Percentiles rank a stretch among this genome's conserved stretches.
These are phyloP conservation scores for Ophiostoma angusticollis DNA, from an alignment of 2,329 filamentous ascomycete species.

Conservation along the genomic window DNA sequence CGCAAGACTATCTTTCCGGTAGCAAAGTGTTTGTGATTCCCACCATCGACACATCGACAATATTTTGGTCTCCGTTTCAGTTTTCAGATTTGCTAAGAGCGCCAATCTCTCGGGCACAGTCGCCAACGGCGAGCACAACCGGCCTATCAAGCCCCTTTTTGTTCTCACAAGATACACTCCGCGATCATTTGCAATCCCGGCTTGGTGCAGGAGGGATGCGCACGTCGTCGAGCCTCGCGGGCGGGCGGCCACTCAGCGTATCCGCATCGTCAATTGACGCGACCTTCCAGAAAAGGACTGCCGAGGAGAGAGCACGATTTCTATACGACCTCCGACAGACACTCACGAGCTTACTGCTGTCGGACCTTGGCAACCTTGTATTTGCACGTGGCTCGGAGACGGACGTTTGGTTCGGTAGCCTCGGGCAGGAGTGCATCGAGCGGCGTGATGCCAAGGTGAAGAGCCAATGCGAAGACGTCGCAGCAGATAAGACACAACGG, in stretches of 20 bases:
- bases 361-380: slow-evolving; percentile 76
- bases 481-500: slow-evolving; percentile 30
- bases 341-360: slow-evolving; percentile 72
- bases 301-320: slow-evolving; percentile 66
- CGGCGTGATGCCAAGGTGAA: slow-evolving; percentile 43
- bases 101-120: slow-evolving; percentile 44
- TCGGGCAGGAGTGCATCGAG: slow-evolving; percentile 54
- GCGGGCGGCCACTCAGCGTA: slow-evolving; percentile 45
- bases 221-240: slow-evolving; percentile 28
- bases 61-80: slow-evolving; percentile 84
- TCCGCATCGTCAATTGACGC: slow-evolving; percentile 57
- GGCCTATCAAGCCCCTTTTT: slow-evolving; percentile 42
- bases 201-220: slow-evolving; percentile 14
- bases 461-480: slow-evolving; percentile 16
- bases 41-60: slow-evolving; percentile 61
- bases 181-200: slow-evolving; percentile 27
- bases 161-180: slow-evolving; percentile 26
- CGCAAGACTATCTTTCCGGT: slow-evolving; percentile 54
- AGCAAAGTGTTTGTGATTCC: slow-evolving; percentile 53
- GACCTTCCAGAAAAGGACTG: slow-evolving; percentile 45
- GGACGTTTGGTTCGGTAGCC: slow-evolving; percentile 67
- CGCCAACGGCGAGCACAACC: slow-evolving; percentile 47
- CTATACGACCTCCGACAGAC: slow-evolving; percentile 64
- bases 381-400: slow-evolving; percentile 88
- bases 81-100: slow-evolving; percentile 52